Base-by-base conservation (phyloP, 305 asterid species). In the Solanum hybrid region DNA sequence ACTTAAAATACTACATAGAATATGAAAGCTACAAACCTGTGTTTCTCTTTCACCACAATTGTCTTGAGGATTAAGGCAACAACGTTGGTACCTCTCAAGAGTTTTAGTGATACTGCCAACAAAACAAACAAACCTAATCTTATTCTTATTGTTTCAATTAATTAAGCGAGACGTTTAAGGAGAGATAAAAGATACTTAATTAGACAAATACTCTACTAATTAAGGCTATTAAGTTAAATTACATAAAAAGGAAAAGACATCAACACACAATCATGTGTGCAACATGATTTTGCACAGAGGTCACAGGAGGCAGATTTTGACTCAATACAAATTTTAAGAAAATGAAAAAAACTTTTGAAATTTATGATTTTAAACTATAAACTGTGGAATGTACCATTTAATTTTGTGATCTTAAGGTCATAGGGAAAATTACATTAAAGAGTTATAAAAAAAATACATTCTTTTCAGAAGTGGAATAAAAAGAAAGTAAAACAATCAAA, bases 41-140 rank as follows among this genome's bases (percentile, higher is more conserved):
- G 96, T 91, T 91, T 96, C 98, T 89, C 93, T 92, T 90, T 95
- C 97, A 73, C 81, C 93, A 61, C 89, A 88, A 41, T 90, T 92
- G 70, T 96, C 96, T 73, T 92, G 96, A 87, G 95, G 94, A 93
- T 91, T 95, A 92, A 93, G 93, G 91, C 93, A 91, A 92, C 96
- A 94, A 80, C 96, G 95, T 89, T 96, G 96, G 88, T 96, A 96
- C 31, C 98, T 95, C 68, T 96, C 98, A 20, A 96, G 96, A 45
- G 97, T 96, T 91, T 94, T 93, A 1, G 90, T 91, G 68, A 91
- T 91, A 89, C 99, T 96, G 93, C 79, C 13, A 85, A 22, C 41
- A 32, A 32, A 57, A 5, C 6, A 85, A 51, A 51, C 27, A 41
- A 15, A 78, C 83, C 41, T 4, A 78, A 17, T 78, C 26, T 5